These are phyloP conservation scores for Osmanthus fragrans DNA, from an alignment of 257 asterid genomes.

Conservation along the genomic window DNA sequence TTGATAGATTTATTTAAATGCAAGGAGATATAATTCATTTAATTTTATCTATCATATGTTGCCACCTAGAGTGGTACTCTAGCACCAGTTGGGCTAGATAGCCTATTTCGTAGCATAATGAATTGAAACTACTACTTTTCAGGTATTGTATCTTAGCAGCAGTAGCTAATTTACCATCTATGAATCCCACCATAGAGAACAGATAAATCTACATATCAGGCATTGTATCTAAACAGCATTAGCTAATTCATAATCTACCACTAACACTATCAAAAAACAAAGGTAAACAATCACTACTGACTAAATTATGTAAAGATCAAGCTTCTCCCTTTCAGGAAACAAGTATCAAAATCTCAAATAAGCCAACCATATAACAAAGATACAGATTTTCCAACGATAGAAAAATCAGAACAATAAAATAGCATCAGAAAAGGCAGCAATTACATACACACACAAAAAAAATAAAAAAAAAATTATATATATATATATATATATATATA, in stretches of 20 bases:
- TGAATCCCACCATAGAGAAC: not conserved
- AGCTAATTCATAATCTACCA: not conserved
- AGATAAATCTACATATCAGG: conserved; percentile 3
- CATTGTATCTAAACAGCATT: not conserved
- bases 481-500: no score
- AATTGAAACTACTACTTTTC: not conserved
- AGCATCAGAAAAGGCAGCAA: not conserved
- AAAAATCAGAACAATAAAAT: not conserved
- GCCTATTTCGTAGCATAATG: not conserved
- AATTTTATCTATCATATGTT: no score
- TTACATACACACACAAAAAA: not conserved
- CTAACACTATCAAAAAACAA: not conserved
- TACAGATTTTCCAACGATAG: not conserved
- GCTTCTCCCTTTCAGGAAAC: not conserved
- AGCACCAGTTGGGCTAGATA: no score
- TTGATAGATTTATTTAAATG: no score
- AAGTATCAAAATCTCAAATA: no score
- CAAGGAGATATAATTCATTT: no score
- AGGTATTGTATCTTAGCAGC: not conserved
- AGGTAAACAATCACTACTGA: not conserved
- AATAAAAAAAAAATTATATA: no score
- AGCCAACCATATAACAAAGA: not conserved
- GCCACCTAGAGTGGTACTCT: no score
- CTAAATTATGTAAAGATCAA: not conserved
- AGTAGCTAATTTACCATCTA: not conserved